Percentiles rank a stretch among this genome's conserved stretches.
Evolutionary conservation across 371 early-diverging fungal species (phyloP).

Genomic region (Zychaea mexicana): DNA sequence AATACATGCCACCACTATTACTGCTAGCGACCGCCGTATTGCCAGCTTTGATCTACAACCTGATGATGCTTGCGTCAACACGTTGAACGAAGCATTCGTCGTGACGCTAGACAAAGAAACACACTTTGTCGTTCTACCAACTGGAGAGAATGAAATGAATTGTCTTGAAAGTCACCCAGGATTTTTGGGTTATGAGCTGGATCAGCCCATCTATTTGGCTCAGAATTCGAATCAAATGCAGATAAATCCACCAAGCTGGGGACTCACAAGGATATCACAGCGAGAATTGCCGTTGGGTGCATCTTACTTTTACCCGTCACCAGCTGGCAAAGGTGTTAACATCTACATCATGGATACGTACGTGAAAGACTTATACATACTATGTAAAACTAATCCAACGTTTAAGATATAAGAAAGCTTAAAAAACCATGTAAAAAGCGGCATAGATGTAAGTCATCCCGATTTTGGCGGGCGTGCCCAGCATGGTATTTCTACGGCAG

Average conservation of each 20-base stretch:
- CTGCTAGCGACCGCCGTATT: neutral
- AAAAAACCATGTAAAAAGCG: constrained; percentile 33
- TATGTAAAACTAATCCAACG: no score
- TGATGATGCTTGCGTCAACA: neutral
- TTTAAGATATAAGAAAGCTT: no score
- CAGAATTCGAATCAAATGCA: neutral
- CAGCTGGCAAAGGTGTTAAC: constrained; percentile 40
- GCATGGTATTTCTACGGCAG: constrained; percentile 54
- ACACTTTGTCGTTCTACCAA: neutral
- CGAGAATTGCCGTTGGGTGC: constrained; percentile 19
- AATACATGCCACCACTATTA: neutral
- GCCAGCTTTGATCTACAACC: neutral
- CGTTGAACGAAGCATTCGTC: neutral
- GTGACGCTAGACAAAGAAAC: neutral
- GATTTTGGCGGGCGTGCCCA: constrained; percentile 73
- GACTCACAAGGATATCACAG: constrained; percentile 29
- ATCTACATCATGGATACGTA: constrained; percentile 54
- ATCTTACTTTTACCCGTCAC: constrained; percentile 17
- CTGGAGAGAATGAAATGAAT: neutral
- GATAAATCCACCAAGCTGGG: constrained; percentile 9
- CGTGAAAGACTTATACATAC: neutral
- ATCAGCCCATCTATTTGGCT: neutral
- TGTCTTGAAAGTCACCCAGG: neutral
- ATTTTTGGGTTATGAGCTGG: neutral
- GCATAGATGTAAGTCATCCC: constrained; percentile 58